phyloP scores from a whole-genome alignment of 352 stramenopile species.

The Phytopythium delawarense region DNA sequence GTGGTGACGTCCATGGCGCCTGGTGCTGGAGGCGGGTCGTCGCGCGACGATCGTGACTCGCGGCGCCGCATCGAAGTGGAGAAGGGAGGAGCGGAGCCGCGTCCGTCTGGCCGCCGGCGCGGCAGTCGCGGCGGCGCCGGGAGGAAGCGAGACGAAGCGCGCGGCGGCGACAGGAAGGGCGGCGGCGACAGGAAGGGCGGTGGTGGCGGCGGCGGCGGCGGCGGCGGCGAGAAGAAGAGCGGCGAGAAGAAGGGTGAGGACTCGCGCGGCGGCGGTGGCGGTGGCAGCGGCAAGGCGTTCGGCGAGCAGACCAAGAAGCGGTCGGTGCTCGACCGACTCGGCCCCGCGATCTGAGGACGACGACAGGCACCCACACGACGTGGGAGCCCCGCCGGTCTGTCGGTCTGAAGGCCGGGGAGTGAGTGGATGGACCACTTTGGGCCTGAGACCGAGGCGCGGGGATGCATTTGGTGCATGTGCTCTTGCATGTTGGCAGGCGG shows the following conservation, averaged over 20 bases:
- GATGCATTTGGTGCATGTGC: background rate
- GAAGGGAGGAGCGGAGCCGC: conserved; percentile 12
- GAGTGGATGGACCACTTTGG: no score
- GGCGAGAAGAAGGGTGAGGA: conserved; percentile 43
- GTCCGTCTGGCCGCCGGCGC: background rate
- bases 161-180: background rate
- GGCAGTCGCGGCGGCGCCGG: conserved; percentile 22
- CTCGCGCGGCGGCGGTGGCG: conserved; percentile 9
- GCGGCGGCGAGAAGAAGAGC: conserved; percentile 1
- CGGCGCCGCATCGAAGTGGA: conserved; percentile 62
- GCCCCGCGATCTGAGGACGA: conserved; percentile 43
- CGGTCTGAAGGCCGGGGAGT: no score
- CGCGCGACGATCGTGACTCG: conserved; percentile 18
- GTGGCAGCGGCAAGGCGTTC: conserved; percentile 31
- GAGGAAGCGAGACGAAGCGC: conserved; percentile 11
- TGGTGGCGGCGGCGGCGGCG: conserved; percentile 9
- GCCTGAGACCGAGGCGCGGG: background rate
- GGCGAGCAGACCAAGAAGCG: conserved; percentile 75
- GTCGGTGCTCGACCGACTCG: conserved; percentile 78
- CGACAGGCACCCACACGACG: background rate
- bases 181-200: conserved; percentile 10
- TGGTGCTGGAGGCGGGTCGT: conserved; percentile 10
- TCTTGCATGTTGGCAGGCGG: background rate
- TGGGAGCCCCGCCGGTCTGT: no score
- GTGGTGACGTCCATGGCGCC: conserved; percentile 44